Base-by-base conservation (phyloP, 2,329 filamentous ascomycete genomes). In the Coniochaeta hoffmannii region DNA sequence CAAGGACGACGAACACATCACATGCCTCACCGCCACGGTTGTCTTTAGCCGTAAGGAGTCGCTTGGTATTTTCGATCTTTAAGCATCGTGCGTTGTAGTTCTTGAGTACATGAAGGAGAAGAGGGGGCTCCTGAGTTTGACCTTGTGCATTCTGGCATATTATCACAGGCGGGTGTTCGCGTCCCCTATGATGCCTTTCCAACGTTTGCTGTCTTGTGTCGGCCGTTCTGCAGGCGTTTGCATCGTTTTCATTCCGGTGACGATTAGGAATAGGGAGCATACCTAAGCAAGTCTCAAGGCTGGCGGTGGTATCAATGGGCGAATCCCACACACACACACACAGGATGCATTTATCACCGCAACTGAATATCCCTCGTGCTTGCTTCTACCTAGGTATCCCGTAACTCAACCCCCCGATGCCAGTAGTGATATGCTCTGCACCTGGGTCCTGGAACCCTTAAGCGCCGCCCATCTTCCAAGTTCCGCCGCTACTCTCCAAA, bases 1-100 rank as follows among this genome's bases (percentile, higher is more conserved):
- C 62, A 79, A 76, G 58, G 85, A 95, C 53, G 78, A 82, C 56
- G 77, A 85, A 61, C 85, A 84, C 67, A 88, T 99, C 61, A 96
- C 92, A 58, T 99, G 94, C 74, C 78, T 99, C 66, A 86, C 87
- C 55, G 91, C 91, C 22, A 81, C 77, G 7, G 83, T 94, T 57
- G 68, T 72, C 46, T 93, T 94, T 68, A 73, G 71, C 55, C 70
- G 71, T 62, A 69, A 60, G 62, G 64, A 55, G 50, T 46, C 50
- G 10, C 53, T 53, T 38, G 44, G 44, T 49, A 55, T 53, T 50
- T 55, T 58, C 58, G 49, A 58, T 54, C 38, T 59, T 57, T 55
- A 32, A 41, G 49, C 10, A 19, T 14, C 10, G 24, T 22, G 17
- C 17, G 7, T 41, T 41, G 7, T 19, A 46, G 22, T 26, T 46